Evolutionary conservation across 495 filamentous ascomycete species (phyloP), one percentile per base, ranked within the genome.

Genomic region (Umbilicaria muhlenbergii): DNA sequence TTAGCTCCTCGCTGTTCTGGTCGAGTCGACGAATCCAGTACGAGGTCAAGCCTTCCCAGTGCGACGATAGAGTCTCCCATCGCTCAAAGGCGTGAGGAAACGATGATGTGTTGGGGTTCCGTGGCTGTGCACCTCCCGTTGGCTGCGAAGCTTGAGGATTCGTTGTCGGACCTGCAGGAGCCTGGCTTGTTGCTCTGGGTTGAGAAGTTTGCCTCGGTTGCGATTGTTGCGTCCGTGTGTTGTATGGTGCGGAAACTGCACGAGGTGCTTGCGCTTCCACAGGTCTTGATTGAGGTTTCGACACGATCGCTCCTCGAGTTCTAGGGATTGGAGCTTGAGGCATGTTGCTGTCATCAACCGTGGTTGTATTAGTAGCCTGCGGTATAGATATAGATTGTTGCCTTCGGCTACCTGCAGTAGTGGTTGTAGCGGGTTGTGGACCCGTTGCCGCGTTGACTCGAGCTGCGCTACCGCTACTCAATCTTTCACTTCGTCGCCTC

Each of bases 71-170:
- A 0, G 81, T 85, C 51, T 98, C 91, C 91, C 92, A 98, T 35
- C 91, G 75, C 58, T 98, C 88, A 50, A 98, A 98, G 1, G 91
- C 91, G 63, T 98, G 92, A 13, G 92, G 91, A 58, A 96, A 93
- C 3, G 80, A 70, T 38, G 74, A 70, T 11, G 53, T 54, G 15
- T 49, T 63, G 14, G 61, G 59, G 24, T 69, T 68, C 34, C 55
- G 56, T 36, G 56, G 57, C 38, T 64, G 48, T 47, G 40, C 24
- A 57, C 58, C 45, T 61, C 57, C 28, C 60, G 56, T 14, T 51
- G 56, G 15, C 61, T 63, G 66, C 14, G 63, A 46, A 12, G 63
- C 51, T 14, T 59, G 45, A 16, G 51, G 48, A 34, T 67, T 60
- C 13, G 24, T 39, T 16, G 55, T 19, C 5, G 53, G 36, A 16